Base-by-base conservation (phyloP, 2,329 filamentous ascomycete species). In the Mycosphaerelloides madeirae region DNA sequence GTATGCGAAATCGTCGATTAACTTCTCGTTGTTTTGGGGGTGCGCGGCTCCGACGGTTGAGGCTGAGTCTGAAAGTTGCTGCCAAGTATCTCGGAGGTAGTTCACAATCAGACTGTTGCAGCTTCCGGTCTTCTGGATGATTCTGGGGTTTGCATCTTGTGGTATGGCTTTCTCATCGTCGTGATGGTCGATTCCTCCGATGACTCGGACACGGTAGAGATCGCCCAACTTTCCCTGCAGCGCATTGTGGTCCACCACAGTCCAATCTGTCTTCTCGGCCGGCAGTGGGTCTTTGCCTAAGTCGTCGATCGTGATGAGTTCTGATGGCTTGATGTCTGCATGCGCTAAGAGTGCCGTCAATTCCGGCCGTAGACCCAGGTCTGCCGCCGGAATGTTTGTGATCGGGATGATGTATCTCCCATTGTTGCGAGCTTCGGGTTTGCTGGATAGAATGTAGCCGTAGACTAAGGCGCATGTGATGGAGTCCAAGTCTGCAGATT, bases 171-270 rank as follows among this genome's bases (percentile, higher is more conserved):
- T 64, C 58, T 93, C 87, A 50, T 93, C 86, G 1, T 78, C 81
- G 61, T 93, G 87, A 65, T 93, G 87, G 65, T 93, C 87, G 42
- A 93, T 77, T 52, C 83, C 83, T 3, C 83, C 84, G 3, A 73
- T 66, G 0, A 90, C 76, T 7, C 70, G 68, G 3, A 60, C 49
- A 0, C 68, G 66, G 58, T 80, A 86, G 13, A 71, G 64, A 22
- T 57, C 37, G 13, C 73, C 77, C 13, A 91, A 68, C 12, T 66
- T 57, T 0, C 85, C 84, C 5, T 83, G 83, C 37, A 87, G 70
- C 1, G 72, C 75, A 61, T 93, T 93, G 70, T 93, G 87, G 66
- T 93, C 87, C 3, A 93, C 85, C 1, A 93, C 71, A 14, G 87
- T 67, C 84, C 84, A 89, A 38, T 70, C 71, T 1, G 84, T 83